Conservation (phyloP, 768 basidiomycete species). For the Suillus placidus region DNA sequence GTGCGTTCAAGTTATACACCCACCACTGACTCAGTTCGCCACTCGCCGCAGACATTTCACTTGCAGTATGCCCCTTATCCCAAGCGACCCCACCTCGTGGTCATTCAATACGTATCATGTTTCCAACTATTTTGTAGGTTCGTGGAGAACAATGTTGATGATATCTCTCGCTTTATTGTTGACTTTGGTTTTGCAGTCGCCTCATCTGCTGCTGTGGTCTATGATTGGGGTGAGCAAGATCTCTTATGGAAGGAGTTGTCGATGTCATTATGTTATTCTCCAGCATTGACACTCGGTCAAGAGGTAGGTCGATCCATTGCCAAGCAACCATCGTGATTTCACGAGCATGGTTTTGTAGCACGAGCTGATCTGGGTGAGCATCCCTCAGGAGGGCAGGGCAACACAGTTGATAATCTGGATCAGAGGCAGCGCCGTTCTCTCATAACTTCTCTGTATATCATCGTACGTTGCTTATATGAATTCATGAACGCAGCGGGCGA, state of each 20-base stretch:
- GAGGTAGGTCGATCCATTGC: background rate
- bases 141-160: background rate
- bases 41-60: background rate
- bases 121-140: background rate
- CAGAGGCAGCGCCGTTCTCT: background rate
- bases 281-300: background rate
- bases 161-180: background rate
- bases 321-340: background rate
- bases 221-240: background rate
- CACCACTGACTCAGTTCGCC: background rate
- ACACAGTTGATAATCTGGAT: background rate
- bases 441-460: slow-evolving; percentile 1
- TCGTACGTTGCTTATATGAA: background rate
- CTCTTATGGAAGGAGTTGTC: background rate
- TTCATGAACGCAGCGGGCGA: background rate
- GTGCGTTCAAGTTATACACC: background rate
- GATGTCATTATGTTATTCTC: background rate
- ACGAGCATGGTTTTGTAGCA: background rate
- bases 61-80: background rate
- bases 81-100: background rate
- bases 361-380: background rate
- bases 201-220: background rate
- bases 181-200: background rate
- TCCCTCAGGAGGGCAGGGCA: background rate
- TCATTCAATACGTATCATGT: background rate